These are phyloP conservation scores for Conticribra guillardii DNA, from an alignment of 108 stramenopile species.

Conservation along the genomic window DNA sequence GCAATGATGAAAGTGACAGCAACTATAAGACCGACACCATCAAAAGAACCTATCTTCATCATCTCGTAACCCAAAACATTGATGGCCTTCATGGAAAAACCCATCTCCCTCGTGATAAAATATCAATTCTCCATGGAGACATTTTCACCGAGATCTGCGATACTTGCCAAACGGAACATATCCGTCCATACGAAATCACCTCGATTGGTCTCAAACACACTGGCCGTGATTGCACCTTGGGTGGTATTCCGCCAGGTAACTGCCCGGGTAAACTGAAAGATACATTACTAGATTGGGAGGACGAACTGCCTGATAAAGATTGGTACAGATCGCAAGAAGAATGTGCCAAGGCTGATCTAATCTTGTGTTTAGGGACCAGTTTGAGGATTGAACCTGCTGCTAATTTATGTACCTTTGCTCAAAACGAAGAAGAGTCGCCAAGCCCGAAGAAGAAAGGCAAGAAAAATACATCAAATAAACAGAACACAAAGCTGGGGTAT, in stretches of 20 bases:
- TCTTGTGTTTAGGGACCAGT: constrained; percentile 83
- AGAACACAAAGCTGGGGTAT: constrained; percentile 49
- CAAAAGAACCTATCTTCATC: constrained; percentile 29
- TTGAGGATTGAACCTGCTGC: constrained; percentile 89
- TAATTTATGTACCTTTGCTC: constrained; percentile 63
- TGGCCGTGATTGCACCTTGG: constrained; percentile 65
- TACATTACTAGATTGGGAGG: constrained; percentile 90
- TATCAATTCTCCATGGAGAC: constrained; percentile 83
- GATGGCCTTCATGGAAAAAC: constrained; percentile 88
- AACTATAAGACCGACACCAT: constrained; percentile 23
- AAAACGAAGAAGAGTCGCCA: constrained; percentile 15
- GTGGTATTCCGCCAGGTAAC: constrained; percentile 19
- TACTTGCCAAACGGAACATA: constrained; percentile 67
- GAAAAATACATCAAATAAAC: constrained; percentile 1
- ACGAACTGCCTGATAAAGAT: constrained; percentile 74
- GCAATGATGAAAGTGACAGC: constrained; percentile 8
- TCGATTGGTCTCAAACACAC: constrained; percentile 85
- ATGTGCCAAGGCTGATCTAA: constrained; percentile 74
- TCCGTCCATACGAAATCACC: constrained; percentile 76
- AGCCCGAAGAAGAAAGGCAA: neutral
- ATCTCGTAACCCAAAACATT: constrained; percentile 88
- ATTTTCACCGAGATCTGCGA: constrained; percentile 91
- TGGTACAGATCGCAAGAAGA: constrained; percentile 61
- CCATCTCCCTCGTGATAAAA: constrained; percentile 61
- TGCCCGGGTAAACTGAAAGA: constrained; percentile 67